Evolutionary conservation across 2,329 filamentous ascomycete genomes (phyloP), one percentile per base, ranked within the genome.

Genomic region (Exserohilum rostratum): DNA sequence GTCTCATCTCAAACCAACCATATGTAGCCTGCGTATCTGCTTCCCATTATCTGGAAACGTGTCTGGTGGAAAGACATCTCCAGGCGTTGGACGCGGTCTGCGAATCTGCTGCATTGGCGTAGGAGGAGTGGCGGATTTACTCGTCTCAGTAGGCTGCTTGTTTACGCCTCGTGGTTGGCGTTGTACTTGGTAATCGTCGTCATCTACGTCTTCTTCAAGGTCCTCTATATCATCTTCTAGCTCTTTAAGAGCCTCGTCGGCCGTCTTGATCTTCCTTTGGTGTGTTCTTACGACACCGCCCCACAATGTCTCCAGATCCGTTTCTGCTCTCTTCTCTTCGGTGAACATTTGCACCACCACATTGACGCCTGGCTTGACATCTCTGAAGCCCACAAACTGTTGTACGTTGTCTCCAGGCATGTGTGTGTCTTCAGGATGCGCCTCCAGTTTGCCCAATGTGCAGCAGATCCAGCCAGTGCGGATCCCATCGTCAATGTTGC

Each of bases 381-480:
- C 78, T 1, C 91, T 90, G 68, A 97, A 97, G 0, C 93, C 93
- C 30, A 91, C 87, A 53, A 93, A 86, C 7, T 83, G 80, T 12
- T 85, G 81, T 11, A 67, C 65, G 5, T 72, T 50, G 6, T 65
- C 66, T 1, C 66, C 68, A 2, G 66, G 67, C 60, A 72, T 67
- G 11, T 69, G 56, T 11, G 51, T 68, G 22, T 74, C 72, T 30
- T 75, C 65, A 4, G 73, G 64, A n/a, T 82, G 79, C 18, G 84
- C 83, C 38, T 88, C 85, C 1, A 91, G 82, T 13, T 84, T 85
- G 4, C 90, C 91, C 9, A 95, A 84, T 71, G 96, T 96, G 57
- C 98, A 90, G 75, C 95, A 99, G 17, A 99, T 89, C 95, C 95
- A 99, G 9, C 92, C 93, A 0, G 93, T 97, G 11, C 89, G 88